A percentile compares a stretch with the other conserved stretches of the same genome.
These are phyloP conservation scores for Xylaria sp. DNA, from an alignment of 2,329 filamentous ascomycete genomes.

Conservation along the genomic window DNA sequence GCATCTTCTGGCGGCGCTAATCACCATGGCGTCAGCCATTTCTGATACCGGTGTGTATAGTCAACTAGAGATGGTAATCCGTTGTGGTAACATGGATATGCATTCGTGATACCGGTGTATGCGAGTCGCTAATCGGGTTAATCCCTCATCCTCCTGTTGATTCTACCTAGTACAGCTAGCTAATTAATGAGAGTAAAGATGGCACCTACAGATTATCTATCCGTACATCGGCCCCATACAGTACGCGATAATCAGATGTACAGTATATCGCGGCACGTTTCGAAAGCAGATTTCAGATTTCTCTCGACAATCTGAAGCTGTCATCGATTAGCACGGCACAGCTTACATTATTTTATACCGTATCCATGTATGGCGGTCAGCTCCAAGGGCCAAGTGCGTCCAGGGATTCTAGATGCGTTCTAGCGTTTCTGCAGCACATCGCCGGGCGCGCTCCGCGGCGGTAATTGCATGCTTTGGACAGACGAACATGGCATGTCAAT, in stretches of 20 bases:
- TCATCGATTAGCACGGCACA: constrained; percentile 1
- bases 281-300: constrained; percentile 3
- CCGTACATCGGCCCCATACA: constrained; percentile 2
- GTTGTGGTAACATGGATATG: too few relatives aligned
- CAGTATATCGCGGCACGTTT: constrained; percentile 2
- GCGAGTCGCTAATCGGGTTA: too few relatives aligned
- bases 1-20: neutral
- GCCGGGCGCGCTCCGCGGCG: neutral
- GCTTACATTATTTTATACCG: neutral
- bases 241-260: neutral
- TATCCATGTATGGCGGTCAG: constrained; percentile 15
- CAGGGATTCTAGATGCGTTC: constrained; percentile 12
- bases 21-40: constrained; percentile 18
- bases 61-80: neutral
- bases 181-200: too few relatives aligned
- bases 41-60: neutral
- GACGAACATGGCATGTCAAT: neutral
- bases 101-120: too few relatives aligned
- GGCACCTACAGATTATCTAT: too few relatives aligned
- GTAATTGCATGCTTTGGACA: neutral
- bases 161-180: too few relatives aligned
- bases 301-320: neutral
- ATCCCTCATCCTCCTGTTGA: too few relatives aligned
- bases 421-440: constrained; percentile 9
- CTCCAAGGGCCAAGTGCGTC: neutral